Conservation (phyloP, 2,329 filamentous ascomycete genomes). For the Fusarium sp. region DNA sequence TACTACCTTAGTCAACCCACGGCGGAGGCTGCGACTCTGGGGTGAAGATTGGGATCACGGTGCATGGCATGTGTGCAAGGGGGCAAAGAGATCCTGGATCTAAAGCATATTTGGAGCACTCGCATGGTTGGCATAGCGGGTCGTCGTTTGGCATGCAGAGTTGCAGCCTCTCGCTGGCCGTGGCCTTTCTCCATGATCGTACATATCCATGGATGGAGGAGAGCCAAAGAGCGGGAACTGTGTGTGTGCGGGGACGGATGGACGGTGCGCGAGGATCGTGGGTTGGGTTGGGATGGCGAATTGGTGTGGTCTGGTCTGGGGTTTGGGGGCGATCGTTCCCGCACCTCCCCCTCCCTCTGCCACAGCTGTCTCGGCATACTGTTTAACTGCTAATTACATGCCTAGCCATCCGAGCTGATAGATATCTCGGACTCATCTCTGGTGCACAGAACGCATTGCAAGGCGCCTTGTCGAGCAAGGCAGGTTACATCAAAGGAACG, state of each 20-base stretch:
- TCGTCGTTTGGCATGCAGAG: conserved; percentile 26
- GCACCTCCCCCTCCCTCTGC: conserved; percentile 49
- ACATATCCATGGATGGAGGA: conserved; percentile 26
- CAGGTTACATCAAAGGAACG: conserved; percentile 19
- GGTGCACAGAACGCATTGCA: conserved; percentile 4
- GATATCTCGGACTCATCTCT: not conserved
- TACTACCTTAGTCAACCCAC: conserved; percentile 35
- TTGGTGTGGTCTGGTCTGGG: conserved; percentile 51
- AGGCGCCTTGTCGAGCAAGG: conserved; percentile 10
- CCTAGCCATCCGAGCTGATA: not conserved
- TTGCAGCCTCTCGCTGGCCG: conserved; percentile 25
- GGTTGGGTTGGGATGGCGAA: conserved; percentile 24
- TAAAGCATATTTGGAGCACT: conserved; percentile 28
- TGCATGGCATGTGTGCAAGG: conserved; percentile 39
- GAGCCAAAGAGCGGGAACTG: conserved; percentile 44
- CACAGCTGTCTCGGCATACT: conserved; percentile 1
- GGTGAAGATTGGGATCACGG: conserved; percentile 37
- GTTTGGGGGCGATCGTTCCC: conserved; percentile 54
- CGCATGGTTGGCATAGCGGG: conserved; percentile 37
- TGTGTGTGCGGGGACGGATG: conserved; percentile 38
- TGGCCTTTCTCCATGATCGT: conserved; percentile 35
- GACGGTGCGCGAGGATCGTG: conserved; percentile 33
- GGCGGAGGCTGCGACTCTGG: conserved; percentile 37
- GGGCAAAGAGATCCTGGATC: conserved; percentile 39
- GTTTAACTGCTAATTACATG: conserved; percentile 7